These are phyloP conservation scores for Citrullus colocynthis DNA, from an alignment of 306 rosid species.

Conservation along the genomic window DNA sequence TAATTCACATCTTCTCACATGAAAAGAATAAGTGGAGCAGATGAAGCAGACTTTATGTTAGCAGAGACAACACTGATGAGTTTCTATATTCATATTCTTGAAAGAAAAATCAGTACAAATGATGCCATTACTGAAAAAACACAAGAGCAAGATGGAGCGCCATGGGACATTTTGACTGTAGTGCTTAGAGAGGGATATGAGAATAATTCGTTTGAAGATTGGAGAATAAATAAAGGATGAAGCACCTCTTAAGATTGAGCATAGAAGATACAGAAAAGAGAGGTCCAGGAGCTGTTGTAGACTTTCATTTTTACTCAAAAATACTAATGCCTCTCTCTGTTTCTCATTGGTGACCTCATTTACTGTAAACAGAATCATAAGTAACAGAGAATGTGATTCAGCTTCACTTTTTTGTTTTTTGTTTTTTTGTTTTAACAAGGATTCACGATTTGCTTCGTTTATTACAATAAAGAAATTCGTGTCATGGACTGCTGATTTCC, in stretches of 20 bases:
- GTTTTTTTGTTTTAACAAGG: background rate
- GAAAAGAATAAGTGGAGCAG: background rate
- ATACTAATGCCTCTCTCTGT: conserved; percentile 5
- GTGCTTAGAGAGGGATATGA: background rate
- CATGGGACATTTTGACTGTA: background rate
- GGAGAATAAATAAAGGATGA: background rate
- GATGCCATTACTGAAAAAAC: background rate
- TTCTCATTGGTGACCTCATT: conserved; percentile 3
- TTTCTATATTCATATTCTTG: background rate
- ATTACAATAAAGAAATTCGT: background rate
- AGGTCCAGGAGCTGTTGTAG: background rate
- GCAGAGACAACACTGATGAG: background rate
- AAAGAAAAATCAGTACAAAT: background rate
- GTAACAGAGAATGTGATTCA: conserved; percentile 4
- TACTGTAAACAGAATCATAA: background rate
- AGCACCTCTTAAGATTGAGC: background rate
- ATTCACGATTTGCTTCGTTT: background rate
- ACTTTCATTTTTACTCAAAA: conserved; percentile 4
- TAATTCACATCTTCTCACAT: background rate
- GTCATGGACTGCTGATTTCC: background rate
- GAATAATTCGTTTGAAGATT: background rate
- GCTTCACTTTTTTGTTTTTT: background rate
- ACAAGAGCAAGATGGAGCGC: background rate
- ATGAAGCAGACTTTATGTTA: background rate
- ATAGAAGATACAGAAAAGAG: conserved; percentile 1